phyloP scores from a whole-genome alignment of 1,284 basidiomycete species.

The Cutaneotrichosporon sp. region DNA sequence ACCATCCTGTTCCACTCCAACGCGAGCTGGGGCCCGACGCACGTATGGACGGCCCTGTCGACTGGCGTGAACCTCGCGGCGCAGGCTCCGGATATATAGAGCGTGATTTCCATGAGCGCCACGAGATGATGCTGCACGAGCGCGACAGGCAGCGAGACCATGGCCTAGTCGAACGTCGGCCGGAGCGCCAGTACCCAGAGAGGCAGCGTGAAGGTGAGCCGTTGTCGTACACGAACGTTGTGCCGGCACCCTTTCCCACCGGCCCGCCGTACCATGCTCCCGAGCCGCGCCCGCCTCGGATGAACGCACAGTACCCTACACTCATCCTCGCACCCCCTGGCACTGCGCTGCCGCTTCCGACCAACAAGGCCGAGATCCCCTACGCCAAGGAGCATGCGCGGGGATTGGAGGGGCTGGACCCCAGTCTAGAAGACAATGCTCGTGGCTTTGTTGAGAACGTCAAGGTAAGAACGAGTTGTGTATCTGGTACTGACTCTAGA shows the following conservation, averaged over 20 bases:
- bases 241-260: slow-evolving; percentile 19
- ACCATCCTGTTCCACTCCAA: neutral
- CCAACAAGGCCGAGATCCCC: slow-evolving; percentile 10
- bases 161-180: neutral
- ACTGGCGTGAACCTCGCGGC: slow-evolving; percentile 3
- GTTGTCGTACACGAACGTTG: slow-evolving; percentile 14
- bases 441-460: slow-evolving; percentile 48
- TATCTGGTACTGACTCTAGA: slow-evolving; percentile 24
- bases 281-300: slow-evolving; percentile 16
- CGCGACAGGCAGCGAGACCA: neutral
- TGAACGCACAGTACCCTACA: slow-evolving; percentile 5
- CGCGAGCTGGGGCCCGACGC: neutral
- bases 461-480: slow-evolving; percentile 48
- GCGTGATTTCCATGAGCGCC: neutral
- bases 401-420: slow-evolving; percentile 39
- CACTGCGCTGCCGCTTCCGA: slow-evolving; percentile 10
- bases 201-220: neutral
- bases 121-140: neutral
- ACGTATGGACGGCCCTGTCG: neutral
- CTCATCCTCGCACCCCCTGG: slow-evolving; percentile 16
- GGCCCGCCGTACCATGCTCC: slow-evolving; percentile 15
- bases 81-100: neutral
- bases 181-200: neutral
- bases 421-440: slow-evolving; percentile 37
- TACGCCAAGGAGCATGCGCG: slow-evolving; percentile 30